Evolutionary conservation across 139 green algal genomes (phyloP).

Genomic region (Closterium sp.): DNA sequence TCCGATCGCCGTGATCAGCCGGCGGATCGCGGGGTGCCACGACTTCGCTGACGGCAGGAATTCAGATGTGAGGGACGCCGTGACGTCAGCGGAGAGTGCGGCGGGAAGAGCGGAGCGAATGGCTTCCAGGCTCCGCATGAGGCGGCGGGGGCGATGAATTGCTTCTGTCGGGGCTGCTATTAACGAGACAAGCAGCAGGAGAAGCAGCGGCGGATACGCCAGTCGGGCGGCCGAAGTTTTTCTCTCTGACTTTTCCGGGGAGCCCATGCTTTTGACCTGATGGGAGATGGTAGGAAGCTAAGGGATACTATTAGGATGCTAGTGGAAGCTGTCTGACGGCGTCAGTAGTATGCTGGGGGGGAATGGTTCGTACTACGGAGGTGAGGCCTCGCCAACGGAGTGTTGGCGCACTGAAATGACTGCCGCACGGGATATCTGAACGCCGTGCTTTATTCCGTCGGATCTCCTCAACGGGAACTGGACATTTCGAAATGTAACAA

Average conservation of each 20-base stretch:
- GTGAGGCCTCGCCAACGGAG: not conserved
- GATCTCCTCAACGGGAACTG: not conserved
- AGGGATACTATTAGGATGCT: too few species aligned
- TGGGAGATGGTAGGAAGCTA: too few species aligned
- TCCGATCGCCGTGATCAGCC: not conserved
- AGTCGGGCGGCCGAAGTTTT: not conserved
- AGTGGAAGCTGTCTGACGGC: not conserved
- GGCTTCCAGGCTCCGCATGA: not conserved
- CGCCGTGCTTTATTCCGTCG: not conserved
- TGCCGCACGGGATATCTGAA: too few species aligned
- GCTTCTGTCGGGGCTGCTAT: not conserved
- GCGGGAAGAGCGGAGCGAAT: not conserved
- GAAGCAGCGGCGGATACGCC: not conserved
- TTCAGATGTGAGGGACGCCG: too few species aligned
- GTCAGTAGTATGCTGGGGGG: too few species aligned
- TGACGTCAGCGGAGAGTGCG: too few species aligned
- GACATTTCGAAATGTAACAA: not conserved
- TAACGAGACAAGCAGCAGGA: not conserved
- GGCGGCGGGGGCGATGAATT: not conserved
- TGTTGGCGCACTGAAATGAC: not conserved
- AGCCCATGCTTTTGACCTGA: not conserved
- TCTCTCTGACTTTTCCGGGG: not conserved
- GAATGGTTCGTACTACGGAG: too few species aligned
- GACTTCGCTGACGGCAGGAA: too few species aligned
- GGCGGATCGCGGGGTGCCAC: not conserved